Percentiles rank a stretch among this genome's conserved stretches.
Evolutionary conservation across 192 early-diverging fungal genomes (phyloP).

Genomic region (Linnemannia zychae): DNA sequence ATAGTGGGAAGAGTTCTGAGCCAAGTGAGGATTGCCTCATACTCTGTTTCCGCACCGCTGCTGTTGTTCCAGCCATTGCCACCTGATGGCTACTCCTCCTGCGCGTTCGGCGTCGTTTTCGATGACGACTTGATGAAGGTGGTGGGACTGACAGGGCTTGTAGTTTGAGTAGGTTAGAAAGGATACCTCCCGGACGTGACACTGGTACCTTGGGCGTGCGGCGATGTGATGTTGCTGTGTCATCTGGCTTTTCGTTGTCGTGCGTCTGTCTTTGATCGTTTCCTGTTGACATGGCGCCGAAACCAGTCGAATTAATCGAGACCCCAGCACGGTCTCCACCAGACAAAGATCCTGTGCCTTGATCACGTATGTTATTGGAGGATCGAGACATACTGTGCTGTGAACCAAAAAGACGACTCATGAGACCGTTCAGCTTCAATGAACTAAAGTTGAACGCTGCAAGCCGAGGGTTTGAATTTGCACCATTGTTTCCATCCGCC

Average conservation of each 20-base stretch:
- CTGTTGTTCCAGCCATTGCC: neutral
- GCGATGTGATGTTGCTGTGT: neutral
- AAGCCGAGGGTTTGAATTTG: neutral
- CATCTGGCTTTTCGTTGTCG: neutral
- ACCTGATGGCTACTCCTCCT: neutral
- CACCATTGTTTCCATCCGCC: too few relatives aligned
- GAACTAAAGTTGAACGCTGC: slow-evolving; percentile 14
- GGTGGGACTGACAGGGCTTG: slow-evolving; percentile 37
- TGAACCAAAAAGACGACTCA: slow-evolving; percentile 41
- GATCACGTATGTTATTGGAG: neutral
- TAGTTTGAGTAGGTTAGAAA: slow-evolving; percentile 44
- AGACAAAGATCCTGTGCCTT: neutral
- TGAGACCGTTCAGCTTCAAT: slow-evolving; percentile 16
- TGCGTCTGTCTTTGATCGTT: neutral
- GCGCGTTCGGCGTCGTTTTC: neutral
- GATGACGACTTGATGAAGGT: slow-evolving; percentile 4
- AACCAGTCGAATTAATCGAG: neutral
- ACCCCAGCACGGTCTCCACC: neutral
- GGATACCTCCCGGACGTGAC: slow-evolving; percentile 37
- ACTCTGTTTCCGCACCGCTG: slow-evolving; percentile 2
- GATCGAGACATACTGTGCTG: neutral
- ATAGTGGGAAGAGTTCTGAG: neutral
- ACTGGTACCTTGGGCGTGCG: neutral
- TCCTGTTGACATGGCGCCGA: neutral
- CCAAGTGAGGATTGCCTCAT: slow-evolving; percentile 3